These are phyloP conservation scores for Leccinum subtestaceum DNA, from an alignment of 768 basidiomycete genomes.

Conservation along the genomic window DNA sequence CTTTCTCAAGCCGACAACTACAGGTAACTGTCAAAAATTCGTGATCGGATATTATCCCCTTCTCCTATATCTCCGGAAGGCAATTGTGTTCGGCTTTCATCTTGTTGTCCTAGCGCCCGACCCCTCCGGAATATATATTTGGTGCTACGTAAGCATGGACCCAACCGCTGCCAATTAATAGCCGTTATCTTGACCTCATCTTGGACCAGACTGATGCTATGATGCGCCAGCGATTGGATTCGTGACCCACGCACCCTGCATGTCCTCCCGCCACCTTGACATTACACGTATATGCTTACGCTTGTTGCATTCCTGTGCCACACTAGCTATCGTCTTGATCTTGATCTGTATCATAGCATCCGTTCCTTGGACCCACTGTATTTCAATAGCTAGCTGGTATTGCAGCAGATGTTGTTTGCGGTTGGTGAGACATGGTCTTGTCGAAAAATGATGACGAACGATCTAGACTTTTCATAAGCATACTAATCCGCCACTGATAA, in stretches of 20 bases:
- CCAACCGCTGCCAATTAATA: conserved; percentile 7
- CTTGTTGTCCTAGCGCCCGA: neutral
- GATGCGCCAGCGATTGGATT: neutral
- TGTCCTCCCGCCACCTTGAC: conserved; percentile 16
- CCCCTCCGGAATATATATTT: neutral
- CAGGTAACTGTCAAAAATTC: conserved; percentile 1
- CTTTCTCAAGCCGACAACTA: neutral
- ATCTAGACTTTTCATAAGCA: neutral
- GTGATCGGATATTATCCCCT: neutral
- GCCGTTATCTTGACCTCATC: conserved; percentile 16
- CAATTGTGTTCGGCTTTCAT: neutral
- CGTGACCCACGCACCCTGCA: conserved; percentile 8
- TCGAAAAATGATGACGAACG: neutral
- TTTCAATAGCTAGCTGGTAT: neutral
- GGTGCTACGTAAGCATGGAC: conserved; percentile 2
- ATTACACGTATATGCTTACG: neutral
- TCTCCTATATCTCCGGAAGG: neutral
- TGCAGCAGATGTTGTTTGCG: conserved; percentile 7
- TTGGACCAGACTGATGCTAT: neutral
- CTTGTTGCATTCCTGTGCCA: conserved; percentile 11
- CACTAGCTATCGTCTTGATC: neutral
- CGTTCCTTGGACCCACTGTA: conserved; percentile 20
- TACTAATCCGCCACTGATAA: neutral
- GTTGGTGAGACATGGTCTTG: conserved; percentile 1
- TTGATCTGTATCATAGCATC: neutral